phyloP scores from a whole-genome alignment of 2,329 filamentous ascomycete species.

The Fusarium drepaniforme region DNA sequence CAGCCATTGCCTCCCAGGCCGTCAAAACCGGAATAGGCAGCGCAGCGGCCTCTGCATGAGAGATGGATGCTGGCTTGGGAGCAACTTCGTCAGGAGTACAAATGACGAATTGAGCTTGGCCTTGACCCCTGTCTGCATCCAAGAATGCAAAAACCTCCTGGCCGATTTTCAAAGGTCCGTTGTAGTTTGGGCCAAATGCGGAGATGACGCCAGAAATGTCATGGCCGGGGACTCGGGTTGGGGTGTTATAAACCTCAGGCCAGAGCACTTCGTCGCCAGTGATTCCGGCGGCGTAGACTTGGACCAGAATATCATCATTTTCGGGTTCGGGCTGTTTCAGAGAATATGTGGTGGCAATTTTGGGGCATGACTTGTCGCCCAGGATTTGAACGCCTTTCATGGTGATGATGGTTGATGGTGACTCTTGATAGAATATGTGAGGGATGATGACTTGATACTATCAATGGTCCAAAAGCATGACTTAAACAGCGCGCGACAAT shows the following conservation, averaged over 20 bases:
- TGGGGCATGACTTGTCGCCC: conserved; percentile 36
- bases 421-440: neutral
- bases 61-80: neutral
- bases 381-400: conserved; percentile 52
- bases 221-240: conserved; percentile 49
- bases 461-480: too few species aligned
- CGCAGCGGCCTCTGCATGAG: conserved; percentile 1
- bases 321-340: conserved; percentile 34
- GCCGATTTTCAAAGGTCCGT: neutral
- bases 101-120: conserved; percentile 12
- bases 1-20: conserved; percentile 16
- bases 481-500: neutral
- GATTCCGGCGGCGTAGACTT: conserved; percentile 49
- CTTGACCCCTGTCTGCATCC: neutral
- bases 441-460: neutral
- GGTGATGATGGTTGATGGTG: neutral
- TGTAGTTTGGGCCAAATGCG: conserved; percentile 28
- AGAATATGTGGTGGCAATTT: conserved; percentile 23
- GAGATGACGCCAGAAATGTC: conserved; percentile 51
- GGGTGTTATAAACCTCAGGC: conserved; percentile 47
- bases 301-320: conserved; percentile 44
- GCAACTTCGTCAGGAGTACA: conserved; percentile 6
- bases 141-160: conserved; percentile 7
- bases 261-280: conserved; percentile 51
- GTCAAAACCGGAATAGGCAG: conserved; percentile 24